These are phyloP conservation scores for Aspergillus luchuensis DNA, from an alignment of 2,329 filamentous ascomycete genomes.

Conservation along the genomic window DNA sequence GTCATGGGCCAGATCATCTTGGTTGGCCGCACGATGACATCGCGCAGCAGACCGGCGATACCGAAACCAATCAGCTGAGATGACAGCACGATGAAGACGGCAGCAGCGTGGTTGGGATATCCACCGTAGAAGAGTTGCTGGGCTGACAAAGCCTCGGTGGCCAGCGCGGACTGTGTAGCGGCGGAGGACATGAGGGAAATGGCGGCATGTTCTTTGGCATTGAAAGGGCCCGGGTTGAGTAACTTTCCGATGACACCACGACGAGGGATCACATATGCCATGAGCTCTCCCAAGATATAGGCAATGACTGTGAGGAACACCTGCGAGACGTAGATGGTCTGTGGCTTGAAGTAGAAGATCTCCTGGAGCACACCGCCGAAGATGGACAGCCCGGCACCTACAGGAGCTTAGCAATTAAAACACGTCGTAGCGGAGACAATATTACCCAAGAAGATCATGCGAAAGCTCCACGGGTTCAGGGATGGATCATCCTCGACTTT, in stretches of 20 bases:
- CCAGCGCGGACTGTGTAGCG: constrained; percentile 5
- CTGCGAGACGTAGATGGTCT: constrained; percentile 10
- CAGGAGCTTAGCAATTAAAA: not conserved
- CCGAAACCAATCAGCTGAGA: constrained; percentile 7
- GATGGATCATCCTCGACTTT: constrained; percentile 2
- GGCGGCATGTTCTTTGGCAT: constrained; percentile 7
- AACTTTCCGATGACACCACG: not conserved
- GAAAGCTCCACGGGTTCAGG: constrained; percentile 6
- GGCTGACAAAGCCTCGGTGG: constrained; percentile 6
- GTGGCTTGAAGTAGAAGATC: constrained; percentile 9
- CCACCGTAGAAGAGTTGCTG: constrained; percentile 8
- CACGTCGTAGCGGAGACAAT: too few species aligned
- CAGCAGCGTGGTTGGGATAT: constrained; percentile 6
- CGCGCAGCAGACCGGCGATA: constrained; percentile 6
- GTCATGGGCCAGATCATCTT: constrained; percentile 13
- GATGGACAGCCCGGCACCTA: constrained; percentile 2
- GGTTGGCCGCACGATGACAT: constrained; percentile 6
- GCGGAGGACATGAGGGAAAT: constrained; percentile 9
- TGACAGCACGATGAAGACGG: constrained; percentile 1
- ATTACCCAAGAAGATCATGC: constrained; percentile 2
- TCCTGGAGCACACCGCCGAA: constrained; percentile 7
- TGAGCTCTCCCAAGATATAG: not conserved
- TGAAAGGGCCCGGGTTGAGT: constrained; percentile 5
- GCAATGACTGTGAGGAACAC: constrained; percentile 6
- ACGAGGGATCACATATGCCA: constrained; percentile 6